Evolutionary conservation across 208 protist species (phyloP), one percentile per base, ranked within the genome.

Genomic region (Novymonas esmeraldas): DNA sequence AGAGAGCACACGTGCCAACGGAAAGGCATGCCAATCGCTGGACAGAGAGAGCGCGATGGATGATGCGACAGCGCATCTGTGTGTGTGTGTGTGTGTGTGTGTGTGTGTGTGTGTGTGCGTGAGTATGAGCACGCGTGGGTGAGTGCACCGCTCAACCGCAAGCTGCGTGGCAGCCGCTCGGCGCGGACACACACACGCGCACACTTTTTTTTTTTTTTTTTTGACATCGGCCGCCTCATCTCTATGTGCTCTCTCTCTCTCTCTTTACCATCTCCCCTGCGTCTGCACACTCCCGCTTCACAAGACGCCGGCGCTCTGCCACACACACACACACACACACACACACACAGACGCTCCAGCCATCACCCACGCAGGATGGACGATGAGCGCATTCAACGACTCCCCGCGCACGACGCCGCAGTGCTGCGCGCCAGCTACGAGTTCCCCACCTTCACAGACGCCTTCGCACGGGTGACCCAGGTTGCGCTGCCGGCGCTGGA

Each of bases 391-490:
- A 84, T 90, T 57, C 63, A 64, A 29, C 65, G 31, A 1, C 38
- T 90, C 0, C 13, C 34, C 4, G 2, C 7, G 1, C 6, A 33
- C 20, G 81, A 82, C 18, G 71, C 80, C 5, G 51, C 42, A 24
- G 71, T 70, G 20, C 48, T 90, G 13, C 70, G 73, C 20, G 84
- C 81, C 11, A 73, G 72, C 26, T 45, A 81, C 41, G 62, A 63
- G 59, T 73, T 87, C 41, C 84, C 84, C 0, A 72, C 66, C 39
- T 79, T 90, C 48, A 42, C 84, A 4, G 68, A 66, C 55, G 76
- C 75, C 1, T 22, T 77, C 0, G 76, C 79, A 24, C 38, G 49
- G 20, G 63, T 70, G 7, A n/a, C 18, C 18, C 70, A 70, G 31
- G 45, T 64, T 6, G 70, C 26, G 24, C 24, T 76, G 62, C 70